These are phyloP conservation scores for Neckera pumila DNA, from an alignment of 225 moss, liverwort and hornwort genomes.

Conservation along the genomic window DNA sequence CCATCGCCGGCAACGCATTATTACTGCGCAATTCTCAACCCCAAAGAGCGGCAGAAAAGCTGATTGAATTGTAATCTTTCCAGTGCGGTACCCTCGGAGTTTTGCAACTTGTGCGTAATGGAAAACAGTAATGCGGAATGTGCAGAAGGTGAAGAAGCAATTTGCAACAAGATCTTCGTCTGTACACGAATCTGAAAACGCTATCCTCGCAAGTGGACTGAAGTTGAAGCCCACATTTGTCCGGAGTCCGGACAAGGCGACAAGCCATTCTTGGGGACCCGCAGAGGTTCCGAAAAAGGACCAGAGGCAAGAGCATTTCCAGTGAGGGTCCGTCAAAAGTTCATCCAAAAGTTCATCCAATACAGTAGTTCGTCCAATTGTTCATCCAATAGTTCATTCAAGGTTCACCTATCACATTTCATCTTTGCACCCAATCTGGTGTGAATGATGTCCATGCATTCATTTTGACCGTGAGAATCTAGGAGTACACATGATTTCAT, in stretches of 20 bases:
- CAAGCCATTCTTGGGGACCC: not conserved
- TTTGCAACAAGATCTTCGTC: not conserved
- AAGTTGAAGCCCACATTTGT: not conserved
- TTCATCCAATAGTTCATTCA: not conserved
- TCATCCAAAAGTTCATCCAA: not conserved
- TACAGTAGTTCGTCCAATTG: not conserved
- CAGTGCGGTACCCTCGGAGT: not conserved
- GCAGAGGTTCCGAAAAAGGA: not conserved
- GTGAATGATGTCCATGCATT: not conserved
- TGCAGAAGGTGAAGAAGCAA: not conserved
- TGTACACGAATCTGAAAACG: not conserved
- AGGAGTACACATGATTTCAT: not conserved
- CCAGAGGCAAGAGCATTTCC: not conserved
- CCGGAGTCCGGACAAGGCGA: not conserved
- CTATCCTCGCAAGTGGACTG: not conserved
- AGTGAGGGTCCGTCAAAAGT: not conserved
- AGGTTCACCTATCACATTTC: not conserved
- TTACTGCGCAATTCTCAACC: not conserved
- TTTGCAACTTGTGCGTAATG: not conserved
- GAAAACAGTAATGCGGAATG: not conserved
- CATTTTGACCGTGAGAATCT: not conserved
- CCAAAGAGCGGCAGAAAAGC: not conserved
- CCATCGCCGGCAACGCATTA: not conserved
- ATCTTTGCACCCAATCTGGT: not conserved
- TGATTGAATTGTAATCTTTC: not conserved